Evolutionary conservation across 176 grass and related monocot genomes (phyloP).

Genomic region (Carex cristatella): DNA sequence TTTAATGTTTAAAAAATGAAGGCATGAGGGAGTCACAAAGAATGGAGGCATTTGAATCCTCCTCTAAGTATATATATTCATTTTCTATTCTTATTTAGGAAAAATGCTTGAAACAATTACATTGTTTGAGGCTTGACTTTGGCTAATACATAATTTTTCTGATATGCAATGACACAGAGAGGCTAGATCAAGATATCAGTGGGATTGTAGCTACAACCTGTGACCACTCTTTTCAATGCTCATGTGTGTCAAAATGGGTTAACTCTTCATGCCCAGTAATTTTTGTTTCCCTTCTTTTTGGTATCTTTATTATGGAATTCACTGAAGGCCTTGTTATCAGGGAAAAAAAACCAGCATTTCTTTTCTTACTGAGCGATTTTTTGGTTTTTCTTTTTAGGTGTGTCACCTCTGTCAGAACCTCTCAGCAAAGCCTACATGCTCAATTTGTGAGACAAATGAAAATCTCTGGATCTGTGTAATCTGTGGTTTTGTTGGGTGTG

Average conservation of each 20-base stretch:
- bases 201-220: conserved; percentile 92
- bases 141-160: conserved; percentile 8
- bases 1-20: too few relatives aligned
- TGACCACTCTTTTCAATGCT: conserved; percentile 93
- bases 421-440: conserved; percentile 77
- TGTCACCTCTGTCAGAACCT: conserved; percentile 85
- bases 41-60: too few relatives aligned
- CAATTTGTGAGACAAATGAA: conserved; percentile 76
- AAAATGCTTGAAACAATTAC: background rate
- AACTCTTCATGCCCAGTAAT: conserved; percentile 86
- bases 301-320: background rate
- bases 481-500: conserved; percentile 97
- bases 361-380: background rate
- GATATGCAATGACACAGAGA: conserved; percentile 49
- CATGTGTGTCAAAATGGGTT: conserved; percentile 78
- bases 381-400: conserved; percentile 51
- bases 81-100: background rate
- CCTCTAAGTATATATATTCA: background rate
- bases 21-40: too few relatives aligned
- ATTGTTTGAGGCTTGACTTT: background rate
- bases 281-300: conserved; percentile 1
- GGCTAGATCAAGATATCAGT: conserved; percentile 94
- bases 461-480: conserved; percentile 98
- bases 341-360: background rate
- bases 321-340: background rate